Evolutionary conservation across 345 rosid species (phyloP).

Genomic region (Hibiscus trionum): DNA sequence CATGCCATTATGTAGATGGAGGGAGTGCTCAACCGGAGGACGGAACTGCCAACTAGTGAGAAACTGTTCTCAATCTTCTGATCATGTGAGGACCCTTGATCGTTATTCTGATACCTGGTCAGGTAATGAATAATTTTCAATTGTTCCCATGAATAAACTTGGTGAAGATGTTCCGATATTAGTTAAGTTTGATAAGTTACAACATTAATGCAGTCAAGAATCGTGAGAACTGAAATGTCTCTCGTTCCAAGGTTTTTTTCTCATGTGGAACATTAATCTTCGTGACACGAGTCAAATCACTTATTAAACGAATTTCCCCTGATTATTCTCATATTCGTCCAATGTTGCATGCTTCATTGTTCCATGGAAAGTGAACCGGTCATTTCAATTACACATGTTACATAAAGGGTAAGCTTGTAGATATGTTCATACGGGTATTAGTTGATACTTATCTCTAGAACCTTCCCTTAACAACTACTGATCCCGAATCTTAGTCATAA

Average conservation of each 20-base stretch:
- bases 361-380: neutral
- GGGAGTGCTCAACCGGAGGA: constrained; percentile 56
- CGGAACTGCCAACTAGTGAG: constrained; percentile 31
- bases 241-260: constrained; percentile 10
- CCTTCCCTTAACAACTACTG: neutral
- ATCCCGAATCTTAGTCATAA: neutral
- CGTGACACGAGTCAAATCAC: constrained; percentile 7
- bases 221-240: constrained; percentile 10
- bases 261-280: constrained; percentile 14
- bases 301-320: neutral
- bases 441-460: neutral
- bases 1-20: constrained; percentile 35
- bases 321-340: neutral
- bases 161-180: constrained; percentile 16
- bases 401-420: neutral
- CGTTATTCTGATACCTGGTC: constrained; percentile 29
- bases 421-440: neutral
- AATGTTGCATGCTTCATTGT: neutral
- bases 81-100: constrained; percentile 23
- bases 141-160: constrained; percentile 24
- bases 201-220: constrained; percentile 18
- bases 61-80: constrained; percentile 2
- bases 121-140: constrained; percentile 24
- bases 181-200: constrained; percentile 13
- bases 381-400: neutral